These are phyloP conservation scores for Fusarium continuum DNA, from an alignment of 2,329 filamentous ascomycete genomes.

Conservation along the genomic window DNA sequence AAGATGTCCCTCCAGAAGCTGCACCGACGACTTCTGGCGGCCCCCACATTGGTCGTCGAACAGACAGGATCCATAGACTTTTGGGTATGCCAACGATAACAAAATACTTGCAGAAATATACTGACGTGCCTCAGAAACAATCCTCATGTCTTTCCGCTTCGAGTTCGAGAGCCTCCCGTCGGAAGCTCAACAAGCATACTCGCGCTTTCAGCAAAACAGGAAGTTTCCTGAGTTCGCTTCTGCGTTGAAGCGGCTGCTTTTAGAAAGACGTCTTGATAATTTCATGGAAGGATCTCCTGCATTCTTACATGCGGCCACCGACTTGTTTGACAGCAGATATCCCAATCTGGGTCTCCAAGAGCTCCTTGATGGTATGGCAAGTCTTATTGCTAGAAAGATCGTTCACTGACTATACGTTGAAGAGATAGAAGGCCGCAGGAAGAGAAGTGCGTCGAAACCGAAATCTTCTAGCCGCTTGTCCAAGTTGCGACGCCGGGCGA, in stretches of 20 bases:
- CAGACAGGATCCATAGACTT: constrained; percentile 7
- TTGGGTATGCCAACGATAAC: constrained; percentile 1
- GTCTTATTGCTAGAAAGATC: background rate
- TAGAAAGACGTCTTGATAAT: constrained; percentile 23
- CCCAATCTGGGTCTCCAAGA: constrained; percentile 14
- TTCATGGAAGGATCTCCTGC: constrained; percentile 29
- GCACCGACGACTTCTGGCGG: background rate
- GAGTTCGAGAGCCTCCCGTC: constrained; percentile 24
- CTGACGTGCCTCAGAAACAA: constrained; percentile 21
- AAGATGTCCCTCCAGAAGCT: background rate
- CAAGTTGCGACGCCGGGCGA: background rate
- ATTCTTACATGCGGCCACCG: constrained; percentile 13
- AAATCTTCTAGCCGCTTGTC: background rate
- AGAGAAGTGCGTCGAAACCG: background rate
- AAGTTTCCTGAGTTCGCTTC: constrained; percentile 9
- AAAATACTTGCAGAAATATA: background rate
- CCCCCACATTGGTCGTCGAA: background rate
- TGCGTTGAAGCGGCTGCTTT: constrained; percentile 24
- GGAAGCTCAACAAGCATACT: constrained; percentile 17
- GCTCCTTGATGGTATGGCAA: constrained; percentile 24
- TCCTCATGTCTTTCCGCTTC: constrained; percentile 15
- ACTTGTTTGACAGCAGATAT: constrained; percentile 38
- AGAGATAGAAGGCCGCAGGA: background rate
- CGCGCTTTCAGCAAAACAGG: constrained; percentile 10
- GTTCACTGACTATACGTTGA: background rate